Conservation (phyloP, 2,329 filamentous ascomycete genomes). For the Calonectria pteridis region DNA sequence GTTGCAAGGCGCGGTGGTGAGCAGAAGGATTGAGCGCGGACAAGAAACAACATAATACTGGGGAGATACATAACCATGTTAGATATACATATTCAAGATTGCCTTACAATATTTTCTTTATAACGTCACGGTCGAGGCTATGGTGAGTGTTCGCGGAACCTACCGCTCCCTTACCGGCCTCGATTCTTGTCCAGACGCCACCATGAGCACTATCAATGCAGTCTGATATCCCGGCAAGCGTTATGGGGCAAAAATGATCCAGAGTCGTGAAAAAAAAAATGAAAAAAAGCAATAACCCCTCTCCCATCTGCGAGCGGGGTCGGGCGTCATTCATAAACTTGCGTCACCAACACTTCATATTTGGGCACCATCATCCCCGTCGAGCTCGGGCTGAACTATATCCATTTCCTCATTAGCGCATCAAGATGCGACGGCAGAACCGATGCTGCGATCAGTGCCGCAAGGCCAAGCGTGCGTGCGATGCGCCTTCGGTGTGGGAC, state of each 20-base stretch:
- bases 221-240: not conserved
- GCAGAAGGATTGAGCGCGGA: not conserved
- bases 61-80: not conserved
- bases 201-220: not conserved
- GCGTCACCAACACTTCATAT: not conserved
- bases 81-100: not conserved
- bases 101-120: too few relatives aligned
- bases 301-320: constrained; percentile 1
- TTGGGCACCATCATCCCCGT: not conserved
- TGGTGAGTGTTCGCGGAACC: not conserved
- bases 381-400: not conserved
- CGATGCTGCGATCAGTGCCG: constrained; percentile 47
- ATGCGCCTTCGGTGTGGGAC: constrained; percentile 46
- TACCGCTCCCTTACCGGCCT: not conserved
- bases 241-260: not conserved
- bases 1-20: not conserved
- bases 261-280: not conserved
- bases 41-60: not conserved
- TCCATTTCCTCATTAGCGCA: not conserved
- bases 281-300: not conserved
- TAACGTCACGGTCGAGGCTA: not conserved
- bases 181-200: too few relatives aligned
- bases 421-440: constrained; percentile 44
- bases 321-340: not conserved
- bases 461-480: constrained; percentile 46